phyloP scores from a whole-genome alignment of 2,329 filamentous ascomycete species.

The Aspergillus sp. region DNA sequence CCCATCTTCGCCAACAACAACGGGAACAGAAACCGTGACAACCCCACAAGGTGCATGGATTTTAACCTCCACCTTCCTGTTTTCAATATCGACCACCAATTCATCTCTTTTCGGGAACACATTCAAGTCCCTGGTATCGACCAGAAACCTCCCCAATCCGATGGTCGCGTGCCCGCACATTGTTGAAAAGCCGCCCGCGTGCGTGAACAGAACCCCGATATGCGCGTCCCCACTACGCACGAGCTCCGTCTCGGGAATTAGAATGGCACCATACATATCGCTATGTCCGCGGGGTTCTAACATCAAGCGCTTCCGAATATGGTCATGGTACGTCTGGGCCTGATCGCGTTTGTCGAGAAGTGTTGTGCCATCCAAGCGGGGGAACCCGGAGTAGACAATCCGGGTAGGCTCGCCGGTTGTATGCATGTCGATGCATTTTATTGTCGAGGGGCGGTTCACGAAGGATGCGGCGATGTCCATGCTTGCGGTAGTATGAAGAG shows the following conservation, averaged over 20 bases:
- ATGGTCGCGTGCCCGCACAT: constrained; percentile 56
- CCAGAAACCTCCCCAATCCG: constrained; percentile 47
- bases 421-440: constrained; percentile 46
- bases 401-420: constrained; percentile 52
- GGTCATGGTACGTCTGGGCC: constrained; percentile 39
- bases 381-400: constrained; percentile 46
- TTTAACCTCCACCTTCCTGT: constrained; percentile 30
- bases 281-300: constrained; percentile 51
- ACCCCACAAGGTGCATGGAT: constrained; percentile 50
- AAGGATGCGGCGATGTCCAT: constrained; percentile 20
- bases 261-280: constrained; percentile 55
- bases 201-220: constrained; percentile 50
- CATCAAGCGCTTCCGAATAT: constrained; percentile 44
- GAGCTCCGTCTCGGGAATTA: constrained; percentile 45
- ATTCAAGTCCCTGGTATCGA: constrained; percentile 41
- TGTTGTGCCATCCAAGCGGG: constrained; percentile 35
- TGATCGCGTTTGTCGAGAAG: constrained; percentile 44
- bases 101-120: constrained; percentile 41
- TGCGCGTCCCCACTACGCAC: constrained; percentile 43
- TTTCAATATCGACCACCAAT: constrained; percentile 28
- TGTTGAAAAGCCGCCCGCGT: constrained; percentile 51
- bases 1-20: constrained; percentile 21
- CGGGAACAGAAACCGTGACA: constrained; percentile 43
- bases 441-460: constrained; percentile 5
- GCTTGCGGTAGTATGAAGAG: not conserved